phyloP scores from a whole-genome alignment of 73 alveolate species.

The Durusdinium trenchii region DNA sequence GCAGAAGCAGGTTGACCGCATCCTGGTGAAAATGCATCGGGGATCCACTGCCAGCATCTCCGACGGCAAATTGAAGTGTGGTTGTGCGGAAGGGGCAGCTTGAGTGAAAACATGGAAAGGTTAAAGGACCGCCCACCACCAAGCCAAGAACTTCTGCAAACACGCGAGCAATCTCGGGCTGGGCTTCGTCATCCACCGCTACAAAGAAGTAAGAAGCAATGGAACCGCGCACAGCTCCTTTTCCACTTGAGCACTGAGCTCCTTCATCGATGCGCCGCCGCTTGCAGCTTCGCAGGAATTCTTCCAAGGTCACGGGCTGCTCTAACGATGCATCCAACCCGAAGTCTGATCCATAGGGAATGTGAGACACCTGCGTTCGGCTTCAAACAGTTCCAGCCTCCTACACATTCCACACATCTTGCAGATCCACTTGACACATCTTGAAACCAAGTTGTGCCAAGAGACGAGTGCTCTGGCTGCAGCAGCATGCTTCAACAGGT shows the following conservation, averaged over 20 bases:
- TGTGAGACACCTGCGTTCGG: constrained; percentile 10
- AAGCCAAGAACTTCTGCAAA: background rate
- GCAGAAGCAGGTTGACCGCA: constrained; percentile 48
- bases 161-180: background rate
- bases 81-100: constrained; percentile 43
- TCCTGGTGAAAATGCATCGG: constrained; percentile 89
- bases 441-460: background rate
- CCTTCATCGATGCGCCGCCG: background rate
- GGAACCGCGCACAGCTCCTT: background rate
- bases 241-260: background rate
- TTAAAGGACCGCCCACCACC: background rate
- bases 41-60: constrained; percentile 73
- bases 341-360: constrained; percentile 85
- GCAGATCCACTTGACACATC: background rate
- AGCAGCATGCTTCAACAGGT: constrained; percentile 26
- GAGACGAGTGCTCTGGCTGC: constrained; percentile 38
- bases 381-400: background rate
- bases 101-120: background rate
- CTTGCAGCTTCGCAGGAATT: background rate
- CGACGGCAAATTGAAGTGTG: constrained; percentile 71
- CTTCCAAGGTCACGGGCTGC: constrained; percentile 23
- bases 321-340: constrained; percentile 72
- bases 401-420: background rate
- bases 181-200: constrained; percentile 64
- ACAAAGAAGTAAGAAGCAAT: constrained; percentile 67